A percentile compares a stretch with the other conserved stretches of the same genome.
Conservation (phyloP, 1,139 yeast genomes). For the Geotrichum klebahnii region DNA sequence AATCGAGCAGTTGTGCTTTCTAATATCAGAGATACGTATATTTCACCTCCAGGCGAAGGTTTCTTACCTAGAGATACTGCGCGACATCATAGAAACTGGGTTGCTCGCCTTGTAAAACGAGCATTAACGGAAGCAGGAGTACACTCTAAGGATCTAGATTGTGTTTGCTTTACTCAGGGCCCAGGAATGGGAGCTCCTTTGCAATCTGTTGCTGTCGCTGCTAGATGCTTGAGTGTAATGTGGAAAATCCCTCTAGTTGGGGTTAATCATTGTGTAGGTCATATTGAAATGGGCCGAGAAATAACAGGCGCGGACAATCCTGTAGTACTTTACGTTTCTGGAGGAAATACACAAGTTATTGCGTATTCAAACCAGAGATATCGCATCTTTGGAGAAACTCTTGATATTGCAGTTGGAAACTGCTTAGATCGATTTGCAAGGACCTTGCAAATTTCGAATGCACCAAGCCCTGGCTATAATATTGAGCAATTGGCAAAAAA, state of each 20-base stretch:
- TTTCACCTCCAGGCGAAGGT: conserved; percentile 98
- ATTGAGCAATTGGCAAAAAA: conserved; percentile 89
- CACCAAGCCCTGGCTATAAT: conserved; percentile 96
- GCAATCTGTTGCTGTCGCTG: conserved; percentile 88
- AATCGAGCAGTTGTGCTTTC: conserved; percentile 74
- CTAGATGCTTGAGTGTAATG: conserved; percentile 74
- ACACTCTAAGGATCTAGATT: conserved; percentile 60
- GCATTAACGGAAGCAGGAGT: conserved; percentile 65
- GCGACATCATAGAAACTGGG: conserved; percentile 94
- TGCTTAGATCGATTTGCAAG: conserved; percentile 95
- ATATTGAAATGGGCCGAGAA: conserved; percentile 98
- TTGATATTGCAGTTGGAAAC: conserved; percentile 95
- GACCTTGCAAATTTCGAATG: conserved; percentile 78
- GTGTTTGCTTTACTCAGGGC: conserved; percentile 93
- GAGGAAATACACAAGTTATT: conserved; percentile 97
- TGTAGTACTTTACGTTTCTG: conserved; percentile 92
- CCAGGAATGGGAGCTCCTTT: conserved; percentile 99
- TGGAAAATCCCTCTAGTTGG: conserved; percentile 88
- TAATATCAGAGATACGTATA: conserved; percentile 88
- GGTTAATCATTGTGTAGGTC: conserved; percentile 96
- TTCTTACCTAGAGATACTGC: conserved; percentile 95
- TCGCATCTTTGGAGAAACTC: conserved; percentile 93
- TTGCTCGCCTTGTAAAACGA: conserved; percentile 65
- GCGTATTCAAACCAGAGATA: conserved; percentile 92
- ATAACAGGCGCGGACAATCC: conserved; percentile 94